A percentile compares a stretch with the other conserved stretches of the same genome.
Conservation (phyloP, 176 grass and related monocot genomes). For the Chrysopogon serrulatus region DNA sequence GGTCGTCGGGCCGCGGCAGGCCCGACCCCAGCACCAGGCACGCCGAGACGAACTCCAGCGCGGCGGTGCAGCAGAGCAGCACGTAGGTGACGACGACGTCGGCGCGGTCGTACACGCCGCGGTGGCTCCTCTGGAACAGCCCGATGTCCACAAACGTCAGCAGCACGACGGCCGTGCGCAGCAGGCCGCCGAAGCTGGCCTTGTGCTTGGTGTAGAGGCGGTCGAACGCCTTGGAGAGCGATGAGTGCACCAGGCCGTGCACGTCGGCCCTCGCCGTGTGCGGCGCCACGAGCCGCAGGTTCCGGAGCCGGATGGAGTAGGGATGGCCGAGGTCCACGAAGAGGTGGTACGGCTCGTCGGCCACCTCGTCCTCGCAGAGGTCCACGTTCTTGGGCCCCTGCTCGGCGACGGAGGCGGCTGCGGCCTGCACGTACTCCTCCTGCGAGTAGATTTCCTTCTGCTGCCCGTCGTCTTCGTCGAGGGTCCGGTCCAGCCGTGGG, state of each 20-base stretch:
- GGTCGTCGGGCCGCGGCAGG: not conserved
- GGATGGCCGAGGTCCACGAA: conserved; percentile 4
- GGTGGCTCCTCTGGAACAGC: not conserved
- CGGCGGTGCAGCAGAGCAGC: not conserved
- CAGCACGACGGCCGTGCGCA: not conserved
- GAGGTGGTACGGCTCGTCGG: not conserved
- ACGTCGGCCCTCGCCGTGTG: not conserved
- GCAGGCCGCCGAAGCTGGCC: not conserved
- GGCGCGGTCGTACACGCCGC: not conserved
- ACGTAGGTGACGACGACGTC: conserved; percentile 8
- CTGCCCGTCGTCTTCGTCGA: not conserved
- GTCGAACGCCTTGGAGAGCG: not conserved
- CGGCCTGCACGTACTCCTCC: not conserved
- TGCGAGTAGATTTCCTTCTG: not conserved
- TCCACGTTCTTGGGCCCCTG: fast-evolving
- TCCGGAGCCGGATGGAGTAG: not conserved
- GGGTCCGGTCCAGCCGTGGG: fast-evolving
- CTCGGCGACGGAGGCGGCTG: not conserved
- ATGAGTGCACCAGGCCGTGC: not conserved
- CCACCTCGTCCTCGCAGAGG: not conserved
- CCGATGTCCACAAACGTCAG: not conserved
- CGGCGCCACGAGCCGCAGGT: not conserved
- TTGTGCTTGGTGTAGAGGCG: not conserved
- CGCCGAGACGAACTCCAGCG: not conserved
- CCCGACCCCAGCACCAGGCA: not conserved